A percentile compares a stretch with the other conserved stretches of the same genome.
Conservation (phyloP, 192 early-diverging fungal genomes). For the Gamsiella multidivaricata region DNA sequence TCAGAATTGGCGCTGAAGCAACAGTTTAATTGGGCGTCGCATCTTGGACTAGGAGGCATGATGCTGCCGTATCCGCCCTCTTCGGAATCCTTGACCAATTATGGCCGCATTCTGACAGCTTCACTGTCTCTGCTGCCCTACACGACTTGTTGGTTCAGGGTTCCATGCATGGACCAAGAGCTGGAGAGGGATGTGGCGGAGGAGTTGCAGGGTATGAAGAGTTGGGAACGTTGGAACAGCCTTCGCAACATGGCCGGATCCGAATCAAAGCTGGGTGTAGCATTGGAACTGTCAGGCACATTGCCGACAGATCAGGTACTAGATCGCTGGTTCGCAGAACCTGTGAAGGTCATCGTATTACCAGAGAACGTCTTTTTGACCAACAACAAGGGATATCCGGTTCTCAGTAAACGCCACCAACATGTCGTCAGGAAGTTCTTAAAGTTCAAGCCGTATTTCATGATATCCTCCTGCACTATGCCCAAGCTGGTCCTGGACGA, state of each 20-base stretch:
- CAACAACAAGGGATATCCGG: conserved; percentile 90
- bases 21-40: conserved; percentile 75
- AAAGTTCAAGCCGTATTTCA: conserved; percentile 52
- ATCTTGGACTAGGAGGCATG: conserved; percentile 73
- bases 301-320: conserved; percentile 59
- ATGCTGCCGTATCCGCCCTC: conserved; percentile 61
- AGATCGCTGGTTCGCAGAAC: conserved; percentile 89
- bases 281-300: conserved; percentile 66
- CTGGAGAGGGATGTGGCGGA: conserved; percentile 21
- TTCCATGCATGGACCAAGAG: conserved; percentile 62
- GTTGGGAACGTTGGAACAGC: conserved; percentile 86
- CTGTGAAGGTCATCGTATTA: conserved; percentile 80
- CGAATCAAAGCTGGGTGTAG: conserved; percentile 71
- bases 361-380: conserved; percentile 77
- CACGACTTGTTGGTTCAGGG: conserved; percentile 28
- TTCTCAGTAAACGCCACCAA: conserved; percentile 85
- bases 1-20: conserved; percentile 72
- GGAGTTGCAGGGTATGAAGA: conserved; percentile 39
- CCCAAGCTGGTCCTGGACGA: conserved; percentile 49
- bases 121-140: conserved; percentile 32
- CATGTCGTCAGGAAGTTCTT: conserved; percentile 66
- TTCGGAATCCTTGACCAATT: conserved; percentile 58
- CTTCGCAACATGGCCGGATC: conserved; percentile 78
- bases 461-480: conserved; percentile 43
- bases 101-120: conserved; percentile 64